These are phyloP conservation scores for Verbascum thapsus DNA, from an alignment of 257 asterid genomes.

Conservation along the genomic window DNA sequence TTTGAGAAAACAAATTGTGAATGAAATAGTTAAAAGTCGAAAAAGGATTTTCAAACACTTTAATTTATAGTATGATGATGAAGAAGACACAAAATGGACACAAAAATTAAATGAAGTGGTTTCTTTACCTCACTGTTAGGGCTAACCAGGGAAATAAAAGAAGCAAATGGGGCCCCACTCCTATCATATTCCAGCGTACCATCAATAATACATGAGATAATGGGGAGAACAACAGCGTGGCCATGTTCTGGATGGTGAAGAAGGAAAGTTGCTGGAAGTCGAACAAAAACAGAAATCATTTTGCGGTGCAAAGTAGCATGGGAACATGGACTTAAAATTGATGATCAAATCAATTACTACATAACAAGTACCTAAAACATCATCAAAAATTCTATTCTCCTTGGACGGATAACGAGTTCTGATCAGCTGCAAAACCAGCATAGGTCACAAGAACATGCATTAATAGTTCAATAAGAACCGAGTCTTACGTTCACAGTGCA, in stretches of 20 bases:
- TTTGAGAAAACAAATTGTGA: not conserved
- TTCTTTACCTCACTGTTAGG: constrained; percentile 74
- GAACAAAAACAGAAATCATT: constrained; percentile 32
- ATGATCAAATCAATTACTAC: constrained; percentile 16
- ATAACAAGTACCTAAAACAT: constrained; percentile 73
- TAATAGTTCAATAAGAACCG: constrained; percentile 22
- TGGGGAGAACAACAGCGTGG: constrained; percentile 90
- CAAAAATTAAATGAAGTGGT: constrained; percentile 21
- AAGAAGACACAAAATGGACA: constrained; percentile 4
- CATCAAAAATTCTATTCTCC: constrained; percentile 90
- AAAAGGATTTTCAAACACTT: constrained; percentile 5
- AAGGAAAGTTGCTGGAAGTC: constrained; percentile 84
- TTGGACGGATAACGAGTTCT: constrained; percentile 81
- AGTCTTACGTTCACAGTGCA: constrained; percentile 6
- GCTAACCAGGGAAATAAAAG: constrained; percentile 87
- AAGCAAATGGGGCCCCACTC: constrained; percentile 79
- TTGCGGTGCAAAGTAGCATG: constrained; percentile 24
- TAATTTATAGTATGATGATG: constrained; percentile 12
- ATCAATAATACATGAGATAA: constrained; percentile 89
- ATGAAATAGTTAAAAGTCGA: constrained; percentile 3
- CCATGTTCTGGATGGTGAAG: constrained; percentile 99
- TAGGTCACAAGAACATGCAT: constrained; percentile 20
- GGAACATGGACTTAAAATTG: constrained; percentile 16
- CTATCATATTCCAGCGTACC: constrained; percentile 75
- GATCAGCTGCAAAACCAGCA: constrained; percentile 68